Base-by-base conservation (phyloP, 352 stramenopile genomes). In the Globisporangium perplexum region DNA sequence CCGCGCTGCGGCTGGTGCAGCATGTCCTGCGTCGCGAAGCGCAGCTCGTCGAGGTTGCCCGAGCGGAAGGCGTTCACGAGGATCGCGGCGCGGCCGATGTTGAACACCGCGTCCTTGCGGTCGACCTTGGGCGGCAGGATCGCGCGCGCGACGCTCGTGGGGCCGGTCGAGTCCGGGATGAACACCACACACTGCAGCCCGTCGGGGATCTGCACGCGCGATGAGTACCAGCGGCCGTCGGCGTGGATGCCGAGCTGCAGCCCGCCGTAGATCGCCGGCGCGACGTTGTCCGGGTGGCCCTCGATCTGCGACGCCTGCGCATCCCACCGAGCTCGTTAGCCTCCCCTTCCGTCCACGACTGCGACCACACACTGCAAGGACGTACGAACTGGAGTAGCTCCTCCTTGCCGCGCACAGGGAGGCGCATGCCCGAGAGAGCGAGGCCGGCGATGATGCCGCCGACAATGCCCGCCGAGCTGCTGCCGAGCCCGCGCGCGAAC, bases 261-360 rank as follows among this genome's bases (percentile, higher is more conserved):
- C 23, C 96, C 97, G 51, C 97, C 97, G 66, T 99, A 99, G 66
- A 99, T 99, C 15, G 93, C 96, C 0, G 97, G 97, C 44, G 97
- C 96, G 15, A 99, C 97, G 67, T 99, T 99, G 74, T 99, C 97
- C 1, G 97, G 97, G 78, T 99, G 97, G 20, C 97, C 97, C 60
- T 99, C 97, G 57, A 99, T 99, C 59, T 90, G 89, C 8, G 96
- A 97, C 14, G 97, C 95, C 60, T 50, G 28, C 22, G 23, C 47
- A 44, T 26, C 24, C 15, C 53, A n/a, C 50, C 18, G 10, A 39
- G 17, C 10, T 11, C n/a, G 18, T 10, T 7, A 22, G 5, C 15
- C 1, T 6, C 7, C 15, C 36, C 11, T 5, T 14, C 7, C 2
- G 18, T 11, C 17, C 18, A 44, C 12, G 33, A 5, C 2, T 41